Conservation (phyloP, 2,329 filamentous ascomycete genomes). For the Elsinoe batatas region DNA sequence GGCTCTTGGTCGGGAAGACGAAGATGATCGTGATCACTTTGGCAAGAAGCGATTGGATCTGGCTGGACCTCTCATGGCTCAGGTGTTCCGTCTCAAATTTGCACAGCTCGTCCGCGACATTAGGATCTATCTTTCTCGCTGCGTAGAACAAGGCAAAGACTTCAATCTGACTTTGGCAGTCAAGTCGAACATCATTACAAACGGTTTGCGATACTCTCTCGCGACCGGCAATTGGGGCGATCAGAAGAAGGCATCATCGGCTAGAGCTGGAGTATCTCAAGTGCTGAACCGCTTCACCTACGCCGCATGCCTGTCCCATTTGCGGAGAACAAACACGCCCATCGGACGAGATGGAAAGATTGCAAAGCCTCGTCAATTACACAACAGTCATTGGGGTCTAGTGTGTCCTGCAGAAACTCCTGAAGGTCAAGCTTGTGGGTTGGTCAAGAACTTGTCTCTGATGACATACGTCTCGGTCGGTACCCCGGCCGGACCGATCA, state of each 20-base stretch:
- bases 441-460: slow-evolving; percentile 93
- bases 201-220: slow-evolving; percentile 90
- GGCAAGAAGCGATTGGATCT: slow-evolving; percentile 97
- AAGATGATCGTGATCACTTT: slow-evolving; percentile 96
- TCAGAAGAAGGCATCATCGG: slow-evolving; percentile 93
- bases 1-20: slow-evolving; percentile 81
- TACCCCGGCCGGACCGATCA: slow-evolving; percentile 78
- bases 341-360: slow-evolving; percentile 97
- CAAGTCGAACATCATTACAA: slow-evolving; percentile 82
- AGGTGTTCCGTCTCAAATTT: slow-evolving; percentile 87
- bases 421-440: slow-evolving; percentile 93
- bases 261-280: slow-evolving; percentile 94
- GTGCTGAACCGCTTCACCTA: slow-evolving; percentile 98
- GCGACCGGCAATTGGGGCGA: slow-evolving; percentile 99
- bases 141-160: slow-evolving; percentile 77
- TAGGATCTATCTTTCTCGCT: slow-evolving; percentile 81
- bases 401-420: slow-evolving; percentile 96
- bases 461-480: slow-evolving; percentile 99
- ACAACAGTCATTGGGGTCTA: slow-evolving; percentile 97
- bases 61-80: slow-evolving; percentile 88
- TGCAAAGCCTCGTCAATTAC: slow-evolving; percentile 91
- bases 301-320: slow-evolving; percentile 88
- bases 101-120: slow-evolving; percentile 85
- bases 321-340: slow-evolving; percentile 93
- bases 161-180: slow-evolving; percentile 88